Conservation (phyloP, 2,329 filamentous ascomycete species). For the Aureobasidium sp. region DNA sequence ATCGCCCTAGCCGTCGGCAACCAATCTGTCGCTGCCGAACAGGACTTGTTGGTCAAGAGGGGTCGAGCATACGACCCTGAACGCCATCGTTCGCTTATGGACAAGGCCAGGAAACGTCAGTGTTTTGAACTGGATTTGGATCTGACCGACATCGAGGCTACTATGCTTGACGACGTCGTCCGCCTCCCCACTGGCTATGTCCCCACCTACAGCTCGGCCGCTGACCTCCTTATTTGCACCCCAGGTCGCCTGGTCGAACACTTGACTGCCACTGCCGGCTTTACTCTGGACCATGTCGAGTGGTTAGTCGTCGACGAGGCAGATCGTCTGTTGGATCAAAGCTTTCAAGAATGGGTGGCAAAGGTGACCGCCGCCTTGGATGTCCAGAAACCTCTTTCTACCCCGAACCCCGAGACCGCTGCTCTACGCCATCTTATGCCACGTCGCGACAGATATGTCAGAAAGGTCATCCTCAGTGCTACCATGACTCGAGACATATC, state of each 20-base stretch:
- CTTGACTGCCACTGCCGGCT: conserved; percentile 73
- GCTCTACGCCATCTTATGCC: conserved; percentile 17
- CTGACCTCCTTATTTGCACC: conserved; percentile 85
- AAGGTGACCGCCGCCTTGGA: conserved; percentile 55
- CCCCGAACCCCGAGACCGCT: conserved; percentile 21
- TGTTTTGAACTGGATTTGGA: conserved; percentile 28
- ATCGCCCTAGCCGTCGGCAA: conserved; percentile 78
- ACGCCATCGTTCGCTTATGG: conserved; percentile 43
- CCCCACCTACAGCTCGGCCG: conserved; percentile 57
- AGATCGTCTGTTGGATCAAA: conserved; percentile 82
- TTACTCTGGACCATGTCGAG: conserved; percentile 66
- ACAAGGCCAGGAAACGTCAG: conserved; percentile 27
- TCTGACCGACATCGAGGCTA: conserved; percentile 22
- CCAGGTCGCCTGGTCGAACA: conserved; percentile 90
- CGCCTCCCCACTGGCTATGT: conserved; percentile 53
- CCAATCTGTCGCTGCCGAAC: conserved; percentile 61
- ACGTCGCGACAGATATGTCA: conserved; percentile 40
- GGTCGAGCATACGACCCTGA: conserved; percentile 55
- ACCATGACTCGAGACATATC: conserved; percentile 85
- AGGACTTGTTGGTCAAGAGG: conserved; percentile 52
- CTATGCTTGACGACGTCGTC: conserved; percentile 30
- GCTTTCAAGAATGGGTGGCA: conserved; percentile 84
- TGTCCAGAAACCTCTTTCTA: conserved; percentile 40
- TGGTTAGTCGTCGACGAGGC: conserved; percentile 94
- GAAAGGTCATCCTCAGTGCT: conserved; percentile 81